Evolutionary conservation across 2,329 filamentous ascomycete species (phyloP).

Genomic region (Botrytis deweyae): DNA sequence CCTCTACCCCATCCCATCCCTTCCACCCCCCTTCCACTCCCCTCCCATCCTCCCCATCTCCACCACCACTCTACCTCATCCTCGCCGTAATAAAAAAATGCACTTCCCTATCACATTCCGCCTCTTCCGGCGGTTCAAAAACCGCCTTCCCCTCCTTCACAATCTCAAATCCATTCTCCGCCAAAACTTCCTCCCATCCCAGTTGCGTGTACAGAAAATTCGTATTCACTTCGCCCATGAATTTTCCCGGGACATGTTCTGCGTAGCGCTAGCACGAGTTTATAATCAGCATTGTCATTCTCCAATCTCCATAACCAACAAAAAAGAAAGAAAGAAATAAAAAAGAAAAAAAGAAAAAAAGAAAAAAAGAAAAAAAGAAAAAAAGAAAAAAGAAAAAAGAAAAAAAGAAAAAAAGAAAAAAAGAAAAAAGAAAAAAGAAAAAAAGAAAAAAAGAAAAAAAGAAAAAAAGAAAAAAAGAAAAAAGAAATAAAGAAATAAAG

Average conservation of each 20-base stretch:
- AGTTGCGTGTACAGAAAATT: not conserved
- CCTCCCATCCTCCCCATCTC: not conserved
- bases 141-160: not conserved
- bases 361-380: no score
- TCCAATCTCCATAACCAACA: no score
- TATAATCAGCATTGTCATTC: not conserved
- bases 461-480: no score
- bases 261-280: not conserved
- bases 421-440: no score
- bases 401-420: no score
- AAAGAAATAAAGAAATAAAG: no score
- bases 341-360: no score
- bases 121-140: not conserved
- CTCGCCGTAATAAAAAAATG: conserved; percentile 5
- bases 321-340: not conserved
- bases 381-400: no score
- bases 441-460: no score
- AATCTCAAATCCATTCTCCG: conserved; percentile 1
- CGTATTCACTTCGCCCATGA: not conserved
- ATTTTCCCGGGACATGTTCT: not conserved
- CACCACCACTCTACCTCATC: not conserved
- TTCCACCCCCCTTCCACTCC: no score
- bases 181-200: not conserved
- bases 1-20: no score
- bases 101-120: not conserved